These are phyloP conservation scores for Leccinum broughii DNA, from an alignment of 768 basidiomycete genomes.

Conservation along the genomic window DNA sequence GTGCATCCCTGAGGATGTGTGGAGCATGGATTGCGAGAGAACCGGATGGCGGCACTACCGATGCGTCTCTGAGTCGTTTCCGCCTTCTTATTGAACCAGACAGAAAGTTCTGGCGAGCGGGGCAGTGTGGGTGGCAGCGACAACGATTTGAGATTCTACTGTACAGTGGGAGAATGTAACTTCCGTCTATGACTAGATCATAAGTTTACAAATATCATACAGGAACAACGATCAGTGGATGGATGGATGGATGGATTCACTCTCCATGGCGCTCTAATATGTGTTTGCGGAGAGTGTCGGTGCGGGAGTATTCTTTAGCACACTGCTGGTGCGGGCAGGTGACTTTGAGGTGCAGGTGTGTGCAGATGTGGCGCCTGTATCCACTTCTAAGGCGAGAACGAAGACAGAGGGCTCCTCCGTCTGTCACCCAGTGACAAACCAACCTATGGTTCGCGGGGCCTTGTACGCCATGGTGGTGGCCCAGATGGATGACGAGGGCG, in stretches of 20 bases:
- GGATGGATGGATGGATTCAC: too few species aligned
- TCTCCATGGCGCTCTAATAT: too few species aligned
- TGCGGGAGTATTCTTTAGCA: background rate
- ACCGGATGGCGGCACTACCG: background rate
- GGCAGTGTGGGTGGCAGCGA: background rate
- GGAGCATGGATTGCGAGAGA: background rate
- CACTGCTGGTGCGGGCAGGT: background rate
- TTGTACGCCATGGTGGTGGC: background rate
- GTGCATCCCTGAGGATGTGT: background rate
- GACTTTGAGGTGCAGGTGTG: background rate
- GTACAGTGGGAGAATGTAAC: too few species aligned
- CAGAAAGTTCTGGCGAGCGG: background rate
- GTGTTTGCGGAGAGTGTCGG: background rate
- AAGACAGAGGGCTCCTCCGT: background rate
- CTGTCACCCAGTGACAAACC: background rate
- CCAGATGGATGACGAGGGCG: background rate
- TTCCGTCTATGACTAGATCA: too few species aligned
- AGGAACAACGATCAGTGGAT: too few species aligned
- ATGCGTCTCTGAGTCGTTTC: background rate
- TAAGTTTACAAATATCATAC: too few species aligned
- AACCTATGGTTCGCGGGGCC: background rate
- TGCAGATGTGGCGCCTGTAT: background rate
- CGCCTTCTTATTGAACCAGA: background rate
- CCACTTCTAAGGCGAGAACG: background rate
- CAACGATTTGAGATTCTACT: background rate